Conservation (phyloP, 495 filamentous ascomycete genomes). For the Massariosphaeria phaeospora region DNA sequence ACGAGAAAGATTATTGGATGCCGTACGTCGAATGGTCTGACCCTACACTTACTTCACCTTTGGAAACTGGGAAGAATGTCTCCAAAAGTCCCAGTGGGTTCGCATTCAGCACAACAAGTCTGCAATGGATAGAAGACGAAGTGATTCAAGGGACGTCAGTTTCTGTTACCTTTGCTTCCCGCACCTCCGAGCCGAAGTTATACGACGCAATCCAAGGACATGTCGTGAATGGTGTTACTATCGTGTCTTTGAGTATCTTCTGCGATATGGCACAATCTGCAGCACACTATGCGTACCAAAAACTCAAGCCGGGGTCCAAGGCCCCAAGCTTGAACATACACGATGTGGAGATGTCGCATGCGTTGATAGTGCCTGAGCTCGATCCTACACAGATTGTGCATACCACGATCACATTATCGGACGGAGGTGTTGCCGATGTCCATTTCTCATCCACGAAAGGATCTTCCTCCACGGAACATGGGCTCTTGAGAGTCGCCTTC, state of each 20-base stretch:
- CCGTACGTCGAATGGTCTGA: not conserved
- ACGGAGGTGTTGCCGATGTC: slow-evolving; percentile 12
- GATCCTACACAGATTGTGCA: too few relatives aligned
- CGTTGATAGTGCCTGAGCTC: too few relatives aligned
- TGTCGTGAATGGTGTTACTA: slow-evolving; percentile 24
- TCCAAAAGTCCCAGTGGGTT: too few relatives aligned
- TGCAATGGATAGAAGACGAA: slow-evolving; percentile 13
- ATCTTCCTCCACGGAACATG: slow-evolving; percentile 6
- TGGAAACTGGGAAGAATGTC: too few relatives aligned
- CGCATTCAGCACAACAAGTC: slow-evolving; percentile 12
- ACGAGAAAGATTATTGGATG: slow-evolving; percentile 4
- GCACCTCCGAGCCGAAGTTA: slow-evolving; percentile 15
- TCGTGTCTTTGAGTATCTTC: slow-evolving; percentile 31
- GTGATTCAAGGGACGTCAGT: slow-evolving; percentile 3
- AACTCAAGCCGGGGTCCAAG: slow-evolving; percentile 14
- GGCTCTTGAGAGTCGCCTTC: slow-evolving; percentile 11
- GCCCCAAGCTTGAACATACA: slow-evolving; percentile 10
- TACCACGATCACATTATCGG: too few relatives aligned
- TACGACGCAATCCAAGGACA: slow-evolving; percentile 26
- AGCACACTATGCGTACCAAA: slow-evolving; percentile 20
- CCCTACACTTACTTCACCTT: not conserved
- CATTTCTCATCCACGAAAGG: slow-evolving; percentile 14
- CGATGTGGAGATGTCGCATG: slow-evolving; percentile 6
- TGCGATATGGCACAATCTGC: slow-evolving; percentile 28
- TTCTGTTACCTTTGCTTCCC: slow-evolving; percentile 13